Evolutionary conservation across 768 basidiomycete genomes (phyloP).

Genomic region (Agaricus subrufescens): DNA sequence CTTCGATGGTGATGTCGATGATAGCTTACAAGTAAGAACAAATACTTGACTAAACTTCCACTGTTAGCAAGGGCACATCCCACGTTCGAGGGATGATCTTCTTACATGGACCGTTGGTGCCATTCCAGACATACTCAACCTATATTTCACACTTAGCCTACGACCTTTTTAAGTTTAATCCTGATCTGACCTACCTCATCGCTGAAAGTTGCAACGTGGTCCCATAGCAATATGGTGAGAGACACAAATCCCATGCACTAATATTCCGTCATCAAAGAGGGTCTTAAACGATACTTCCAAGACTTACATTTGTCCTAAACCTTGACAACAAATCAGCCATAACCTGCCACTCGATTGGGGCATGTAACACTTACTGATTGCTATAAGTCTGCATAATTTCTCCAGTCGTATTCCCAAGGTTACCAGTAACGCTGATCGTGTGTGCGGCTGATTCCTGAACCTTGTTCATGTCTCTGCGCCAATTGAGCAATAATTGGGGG

Average conservation of each 20-base stretch:
- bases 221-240: constrained; percentile 50
- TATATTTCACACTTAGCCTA: background rate
- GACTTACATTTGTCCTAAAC: background rate
- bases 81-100: background rate
- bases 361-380: background rate
- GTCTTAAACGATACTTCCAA: too few species aligned
- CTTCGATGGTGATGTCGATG: too few species aligned
- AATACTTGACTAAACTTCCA: constrained; percentile 28
- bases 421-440: too few species aligned
- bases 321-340: background rate
- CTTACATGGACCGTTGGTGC: constrained; percentile 40
- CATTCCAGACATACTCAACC: constrained; percentile 51
- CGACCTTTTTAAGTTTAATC: background rate
- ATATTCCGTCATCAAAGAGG: background rate
- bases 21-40: constrained; percentile 35
- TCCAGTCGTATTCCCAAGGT: too few species aligned
- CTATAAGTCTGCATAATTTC: background rate
- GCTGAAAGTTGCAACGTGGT: constrained; percentile 47
- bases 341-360: background rate
- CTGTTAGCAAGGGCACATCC: background rate
- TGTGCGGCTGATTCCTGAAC: too few species aligned
- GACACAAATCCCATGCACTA: constrained; percentile 50
- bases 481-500: too few species aligned
- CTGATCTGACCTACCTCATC: constrained; percentile 25
- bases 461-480: too few species aligned